A percentile compares a stretch with the other conserved stretches of the same genome.
Evolutionary conservation across 2,329 filamentous ascomycete species (phyloP).

Genomic region (Emmonsia crescens): DNA sequence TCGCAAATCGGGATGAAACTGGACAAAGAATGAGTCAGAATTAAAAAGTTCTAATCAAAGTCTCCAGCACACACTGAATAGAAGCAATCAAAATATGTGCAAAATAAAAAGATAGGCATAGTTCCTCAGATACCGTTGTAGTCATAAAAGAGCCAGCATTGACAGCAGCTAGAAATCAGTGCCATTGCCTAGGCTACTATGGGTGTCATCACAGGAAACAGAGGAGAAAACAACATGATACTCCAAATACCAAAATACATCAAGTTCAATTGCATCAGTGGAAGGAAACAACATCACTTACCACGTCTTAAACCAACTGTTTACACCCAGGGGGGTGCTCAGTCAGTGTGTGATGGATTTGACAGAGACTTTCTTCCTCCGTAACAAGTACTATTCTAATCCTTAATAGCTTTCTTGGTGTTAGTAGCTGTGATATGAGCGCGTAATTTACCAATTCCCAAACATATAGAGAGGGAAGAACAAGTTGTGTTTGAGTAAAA

Average conservation of each 20-base stretch:
- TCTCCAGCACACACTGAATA: not conserved
- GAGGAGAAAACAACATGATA: slow-evolving; percentile 11
- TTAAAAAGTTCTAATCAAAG: not conserved
- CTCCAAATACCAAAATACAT: slow-evolving; percentile 10
- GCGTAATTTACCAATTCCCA: not conserved
- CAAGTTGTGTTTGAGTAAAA: not conserved
- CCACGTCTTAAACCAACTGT: not conserved
- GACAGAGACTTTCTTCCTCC: not conserved
- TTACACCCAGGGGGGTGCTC: slow-evolving; percentile 12
- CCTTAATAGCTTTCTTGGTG: not conserved
- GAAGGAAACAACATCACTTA: slow-evolving; percentile 8
- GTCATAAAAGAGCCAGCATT: slow-evolving; percentile 54
- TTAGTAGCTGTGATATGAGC: not conserved
- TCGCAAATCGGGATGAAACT: not conserved
- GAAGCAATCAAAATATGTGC: not conserved
- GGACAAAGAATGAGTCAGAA: not conserved
- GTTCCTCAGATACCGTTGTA: slow-evolving; percentile 95
- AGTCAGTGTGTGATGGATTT: not conserved
- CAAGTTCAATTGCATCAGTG: not conserved
- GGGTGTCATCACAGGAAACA: slow-evolving; percentile 37
- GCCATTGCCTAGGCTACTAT: slow-evolving; percentile 37
- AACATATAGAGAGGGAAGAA: not conserved
- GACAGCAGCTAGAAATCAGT: slow-evolving; percentile 44
- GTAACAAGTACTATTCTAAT: not conserved
- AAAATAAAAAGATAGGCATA: slow-evolving; percentile 4